These are phyloP conservation scores for Podaxis sp. DNA, from an alignment of 768 basidiomycete species.

Conservation along the genomic window DNA sequence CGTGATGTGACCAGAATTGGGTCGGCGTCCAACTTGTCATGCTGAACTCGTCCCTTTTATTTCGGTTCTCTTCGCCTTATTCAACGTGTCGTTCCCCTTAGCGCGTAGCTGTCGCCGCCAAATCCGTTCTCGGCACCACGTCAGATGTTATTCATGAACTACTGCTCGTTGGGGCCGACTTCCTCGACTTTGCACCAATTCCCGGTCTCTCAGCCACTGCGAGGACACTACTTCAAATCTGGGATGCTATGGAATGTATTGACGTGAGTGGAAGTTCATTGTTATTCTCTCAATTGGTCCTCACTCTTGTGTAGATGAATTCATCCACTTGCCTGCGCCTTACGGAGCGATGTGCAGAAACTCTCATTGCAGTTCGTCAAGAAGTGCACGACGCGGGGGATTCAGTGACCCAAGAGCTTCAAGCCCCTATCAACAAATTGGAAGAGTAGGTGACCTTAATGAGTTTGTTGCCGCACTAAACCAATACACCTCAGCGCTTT, in stretches of 20 bases:
- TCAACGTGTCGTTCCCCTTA: constrained; percentile 9
- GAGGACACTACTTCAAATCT: constrained; percentile 45
- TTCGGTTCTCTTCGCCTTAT: not conserved
- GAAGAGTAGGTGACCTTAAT: constrained; percentile 31
- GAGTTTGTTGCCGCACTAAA: not conserved
- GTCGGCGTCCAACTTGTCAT: not conserved
- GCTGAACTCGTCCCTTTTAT: not conserved
- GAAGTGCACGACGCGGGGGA: constrained; percentile 48
- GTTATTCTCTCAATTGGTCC: not conserved
- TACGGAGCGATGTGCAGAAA: constrained; percentile 59
- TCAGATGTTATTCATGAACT: constrained; percentile 35
- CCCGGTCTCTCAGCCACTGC: constrained; percentile 51
- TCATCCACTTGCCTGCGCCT: constrained; percentile 55
- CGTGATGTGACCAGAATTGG: not conserved
- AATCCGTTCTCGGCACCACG: constrained; percentile 33
- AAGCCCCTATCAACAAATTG: constrained; percentile 44
- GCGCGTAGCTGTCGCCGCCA: constrained; percentile 31
- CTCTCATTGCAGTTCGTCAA: constrained; percentile 50
- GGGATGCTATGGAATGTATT: constrained; percentile 51
- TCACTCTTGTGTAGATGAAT: constrained; percentile 42
- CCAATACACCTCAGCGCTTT: constrained; percentile 11
- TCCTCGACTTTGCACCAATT: constrained; percentile 46
- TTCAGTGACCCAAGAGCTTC: constrained; percentile 39
- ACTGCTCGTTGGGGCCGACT: constrained; percentile 29
- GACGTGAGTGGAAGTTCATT: constrained; percentile 40